These are phyloP conservation scores for Oenanthe javanica DNA, from an alignment of 140 eudicot genomes.

Conservation along the genomic window DNA sequence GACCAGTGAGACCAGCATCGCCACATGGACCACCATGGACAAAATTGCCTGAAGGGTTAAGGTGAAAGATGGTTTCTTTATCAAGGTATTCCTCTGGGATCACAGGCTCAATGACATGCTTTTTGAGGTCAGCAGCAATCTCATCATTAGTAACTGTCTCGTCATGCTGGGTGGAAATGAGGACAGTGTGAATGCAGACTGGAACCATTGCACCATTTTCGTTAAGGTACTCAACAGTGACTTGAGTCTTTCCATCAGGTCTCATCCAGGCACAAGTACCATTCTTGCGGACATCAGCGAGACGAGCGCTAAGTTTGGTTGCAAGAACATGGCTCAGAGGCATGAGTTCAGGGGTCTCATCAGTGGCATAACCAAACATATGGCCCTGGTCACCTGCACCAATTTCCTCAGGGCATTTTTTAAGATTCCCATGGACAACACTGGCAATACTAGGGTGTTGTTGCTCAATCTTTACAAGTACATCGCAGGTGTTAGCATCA, in stretches of 20 bases:
- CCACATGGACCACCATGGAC: constrained; percentile 43
- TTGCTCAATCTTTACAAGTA: constrained; percentile 36
- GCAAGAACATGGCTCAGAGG: constrained; percentile 46
- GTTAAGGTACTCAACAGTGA: constrained; percentile 40
- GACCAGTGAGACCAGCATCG: constrained; percentile 38
- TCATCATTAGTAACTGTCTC: constrained; percentile 38
- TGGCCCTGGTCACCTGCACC: constrained; percentile 49
- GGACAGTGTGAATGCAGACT: constrained; percentile 36
- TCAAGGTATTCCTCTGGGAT: constrained; percentile 38
- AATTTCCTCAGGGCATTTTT: constrained; percentile 34
- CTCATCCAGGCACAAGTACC: constrained; percentile 41
- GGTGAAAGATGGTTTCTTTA: constrained; percentile 40
- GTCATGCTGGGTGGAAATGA: constrained; percentile 39
- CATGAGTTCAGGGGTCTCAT: constrained; percentile 42
- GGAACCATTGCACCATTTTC: constrained; percentile 43
- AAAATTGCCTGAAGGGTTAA: constrained; percentile 37
- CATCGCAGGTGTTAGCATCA: constrained; percentile 40
- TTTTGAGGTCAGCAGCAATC: constrained; percentile 32
- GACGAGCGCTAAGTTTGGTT: constrained; percentile 36
- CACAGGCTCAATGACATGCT: constrained; percentile 32
- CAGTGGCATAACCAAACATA: constrained; percentile 43
- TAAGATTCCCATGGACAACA: constrained; percentile 43
- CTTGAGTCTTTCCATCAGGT: constrained; percentile 45
- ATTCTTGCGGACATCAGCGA: constrained; percentile 39
- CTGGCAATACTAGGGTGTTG: constrained; percentile 34